These are phyloP conservation scores for Meredithiella fracta DNA, from an alignment of 2,329 filamentous ascomycete genomes.

Conservation along the genomic window DNA sequence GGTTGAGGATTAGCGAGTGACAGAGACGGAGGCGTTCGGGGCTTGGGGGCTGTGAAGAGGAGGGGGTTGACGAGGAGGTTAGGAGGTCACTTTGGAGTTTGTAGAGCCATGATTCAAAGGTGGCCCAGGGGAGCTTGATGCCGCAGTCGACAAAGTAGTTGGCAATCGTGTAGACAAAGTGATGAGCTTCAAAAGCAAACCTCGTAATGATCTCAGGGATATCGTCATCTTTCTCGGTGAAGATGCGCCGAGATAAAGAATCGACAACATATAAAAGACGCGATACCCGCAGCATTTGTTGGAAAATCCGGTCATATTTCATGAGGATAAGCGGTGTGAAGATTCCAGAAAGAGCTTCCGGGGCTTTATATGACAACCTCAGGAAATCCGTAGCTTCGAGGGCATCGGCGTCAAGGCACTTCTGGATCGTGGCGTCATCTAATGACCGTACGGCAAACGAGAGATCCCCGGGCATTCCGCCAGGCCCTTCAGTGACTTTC, in stretches of 20 bases:
- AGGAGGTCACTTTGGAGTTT: slow-evolving; percentile 42
- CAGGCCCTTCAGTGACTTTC: slow-evolving; percentile 18
- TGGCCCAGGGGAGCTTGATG: slow-evolving; percentile 55
- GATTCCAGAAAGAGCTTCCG: slow-evolving; percentile 52
- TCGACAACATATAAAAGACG: slow-evolving; percentile 65
- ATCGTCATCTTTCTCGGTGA: slow-evolving; percentile 17
- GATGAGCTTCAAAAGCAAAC: slow-evolving; percentile 61
- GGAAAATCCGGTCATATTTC: slow-evolving; percentile 78
- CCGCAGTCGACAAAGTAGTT: slow-evolving; percentile 69
- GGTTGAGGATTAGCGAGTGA: slow-evolving; percentile 58
- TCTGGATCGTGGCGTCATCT: slow-evolving; percentile 59
- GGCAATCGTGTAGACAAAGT: slow-evolving; percentile 58
- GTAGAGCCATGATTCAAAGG: slow-evolving; percentile 50
- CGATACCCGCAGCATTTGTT: slow-evolving; percentile 56
- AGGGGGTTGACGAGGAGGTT: slow-evolving; percentile 12
- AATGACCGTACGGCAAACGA: slow-evolving; percentile 78
- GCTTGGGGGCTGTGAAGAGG: slow-evolving; percentile 27
- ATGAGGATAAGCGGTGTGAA: slow-evolving; percentile 54
- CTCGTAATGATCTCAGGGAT: slow-evolving; percentile 18
- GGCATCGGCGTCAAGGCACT: slow-evolving; percentile 65
- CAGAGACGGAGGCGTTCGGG: slow-evolving; percentile 50
- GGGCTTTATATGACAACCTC: slow-evolving; percentile 66
- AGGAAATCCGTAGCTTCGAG: slow-evolving; percentile 89
- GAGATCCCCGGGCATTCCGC: slow-evolving; percentile 47
- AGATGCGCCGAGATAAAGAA: slow-evolving; percentile 44